phyloP scores from a whole-genome alignment of 345 rosid genomes.

The Durio zibethinus region DNA sequence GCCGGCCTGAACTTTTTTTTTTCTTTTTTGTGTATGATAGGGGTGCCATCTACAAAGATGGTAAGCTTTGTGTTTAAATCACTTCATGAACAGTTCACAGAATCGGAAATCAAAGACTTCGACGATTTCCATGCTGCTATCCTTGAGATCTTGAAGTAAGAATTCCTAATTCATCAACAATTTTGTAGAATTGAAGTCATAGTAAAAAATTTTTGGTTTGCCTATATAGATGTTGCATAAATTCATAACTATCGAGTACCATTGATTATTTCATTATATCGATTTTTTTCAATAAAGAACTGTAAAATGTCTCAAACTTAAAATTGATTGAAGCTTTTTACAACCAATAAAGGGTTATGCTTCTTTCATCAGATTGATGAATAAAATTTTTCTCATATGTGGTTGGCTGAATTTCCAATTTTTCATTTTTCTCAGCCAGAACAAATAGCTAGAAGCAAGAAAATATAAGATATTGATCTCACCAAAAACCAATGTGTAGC shows the following conservation, averaged over 20 bases:
- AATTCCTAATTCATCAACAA: background rate
- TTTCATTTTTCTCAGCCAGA: too few species aligned
- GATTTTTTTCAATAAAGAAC: too few species aligned
- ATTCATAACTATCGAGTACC: background rate
- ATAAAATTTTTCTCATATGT: too few species aligned
- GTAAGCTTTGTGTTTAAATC: slow-evolving; percentile 53
- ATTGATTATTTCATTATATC: too few species aligned
- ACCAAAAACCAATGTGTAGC: too few species aligned
- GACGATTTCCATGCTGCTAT: slow-evolving; percentile 70
- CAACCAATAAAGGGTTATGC: too few species aligned
- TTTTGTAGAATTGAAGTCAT: background rate
- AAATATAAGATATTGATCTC: too few species aligned
- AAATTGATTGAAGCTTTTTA: too few species aligned
- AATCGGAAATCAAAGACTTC: slow-evolving; percentile 45
- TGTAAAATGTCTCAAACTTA: too few species aligned
- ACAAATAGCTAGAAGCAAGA: too few species aligned
- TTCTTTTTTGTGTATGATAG: slow-evolving; percentile 20
- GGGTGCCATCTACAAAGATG: slow-evolving; percentile 59
- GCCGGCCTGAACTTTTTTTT: background rate
- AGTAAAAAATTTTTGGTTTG: background rate
- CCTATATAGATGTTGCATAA: background rate
- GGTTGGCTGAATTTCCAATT: too few species aligned
- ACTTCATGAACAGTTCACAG: slow-evolving; percentile 54
- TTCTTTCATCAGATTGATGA: too few species aligned
- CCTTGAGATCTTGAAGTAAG: slow-evolving; percentile 76